These are phyloP conservation scores for Conringia planisiliqua DNA, from an alignment of 345 rosid genomes.

Conservation along the genomic window DNA sequence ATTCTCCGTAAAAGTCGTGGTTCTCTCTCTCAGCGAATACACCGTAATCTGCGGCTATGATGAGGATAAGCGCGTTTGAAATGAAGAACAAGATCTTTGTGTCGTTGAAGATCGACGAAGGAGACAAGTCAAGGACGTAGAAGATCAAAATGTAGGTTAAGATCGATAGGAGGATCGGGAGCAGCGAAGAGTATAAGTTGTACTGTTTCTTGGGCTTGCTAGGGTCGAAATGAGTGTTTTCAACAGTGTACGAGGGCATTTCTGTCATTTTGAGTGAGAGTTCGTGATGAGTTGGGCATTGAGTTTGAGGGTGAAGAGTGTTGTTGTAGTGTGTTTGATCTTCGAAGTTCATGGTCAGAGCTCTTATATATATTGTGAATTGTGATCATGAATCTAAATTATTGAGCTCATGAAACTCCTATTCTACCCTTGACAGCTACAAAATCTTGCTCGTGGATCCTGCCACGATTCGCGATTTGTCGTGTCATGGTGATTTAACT, in stretches of 20 bases:
- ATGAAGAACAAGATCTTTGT: constrained; percentile 27
- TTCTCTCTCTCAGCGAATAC: constrained; percentile 14
- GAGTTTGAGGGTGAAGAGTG: not conserved
- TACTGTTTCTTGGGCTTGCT: constrained; percentile 11
- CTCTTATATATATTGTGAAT: constrained; percentile 17
- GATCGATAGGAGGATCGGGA: constrained; percentile 15
- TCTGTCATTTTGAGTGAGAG: constrained; percentile 11
- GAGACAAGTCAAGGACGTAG: constrained; percentile 11
- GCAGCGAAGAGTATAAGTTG: constrained; percentile 6
- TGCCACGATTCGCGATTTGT: constrained; percentile 25
- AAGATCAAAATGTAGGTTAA: constrained; percentile 23
- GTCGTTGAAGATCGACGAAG: constrained; percentile 21
- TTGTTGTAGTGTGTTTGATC: constrained; percentile 6
- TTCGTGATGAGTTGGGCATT: constrained; percentile 14
- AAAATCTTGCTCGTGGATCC: constrained; percentile 8
- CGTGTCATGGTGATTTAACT: constrained; percentile 16
- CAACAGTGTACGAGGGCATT: constrained; percentile 8
- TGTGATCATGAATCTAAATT: constrained; percentile 8
- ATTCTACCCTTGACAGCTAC: constrained; percentile 10
- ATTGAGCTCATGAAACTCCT: not conserved
- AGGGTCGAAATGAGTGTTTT: constrained; percentile 19
- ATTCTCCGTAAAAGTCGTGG: constrained; percentile 15
- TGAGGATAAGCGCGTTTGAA: constrained; percentile 29
- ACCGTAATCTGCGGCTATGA: constrained; percentile 30
- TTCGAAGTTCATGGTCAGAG: not conserved